Conservation (phyloP, 139 green algal genomes). For the Picochlorum sp. region DNA sequence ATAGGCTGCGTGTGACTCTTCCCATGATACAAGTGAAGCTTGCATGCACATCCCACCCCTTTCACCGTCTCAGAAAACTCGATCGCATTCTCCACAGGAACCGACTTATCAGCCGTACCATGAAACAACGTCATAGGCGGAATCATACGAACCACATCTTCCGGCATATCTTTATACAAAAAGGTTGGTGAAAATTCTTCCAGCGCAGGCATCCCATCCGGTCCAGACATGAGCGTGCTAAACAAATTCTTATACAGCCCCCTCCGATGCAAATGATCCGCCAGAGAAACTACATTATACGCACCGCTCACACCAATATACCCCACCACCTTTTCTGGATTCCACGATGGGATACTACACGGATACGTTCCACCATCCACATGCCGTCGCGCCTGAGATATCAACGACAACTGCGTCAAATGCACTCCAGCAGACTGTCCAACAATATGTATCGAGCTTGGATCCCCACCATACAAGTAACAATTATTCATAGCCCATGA, state of each 20-base stretch:
- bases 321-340: conserved; percentile 23
- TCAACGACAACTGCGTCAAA: conserved; percentile 58
- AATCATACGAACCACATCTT: conserved; percentile 21
- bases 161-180: conserved; percentile 22
- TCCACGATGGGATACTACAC: conserved; percentile 40
- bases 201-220: conserved; percentile 34
- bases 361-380: conserved; percentile 1
- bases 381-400: conserved; percentile 50
- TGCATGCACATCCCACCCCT: conserved; percentile 7
- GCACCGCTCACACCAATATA: conserved; percentile 46
- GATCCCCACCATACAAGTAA: conserved; percentile 62
- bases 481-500: conserved; percentile 68
- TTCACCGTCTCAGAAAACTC: conserved; percentile 46
- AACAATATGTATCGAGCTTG: conserved; percentile 56
- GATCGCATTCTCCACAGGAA: conserved; percentile 50
- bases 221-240: conserved; percentile 37
- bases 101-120: conserved; percentile 64
- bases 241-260: conserved; percentile 67
- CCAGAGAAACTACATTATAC: conserved; percentile 70
- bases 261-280: conserved; percentile 64
- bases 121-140: conserved; percentile 71
- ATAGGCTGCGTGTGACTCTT: conserved; percentile 50
- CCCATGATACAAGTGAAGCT: conserved; percentile 37
- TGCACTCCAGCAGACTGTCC: conserved; percentile 85
- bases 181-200: conserved; percentile 55